Conservation (phyloP, 805 yeast species). For the Schizosaccharomyces octosporus region DNA sequence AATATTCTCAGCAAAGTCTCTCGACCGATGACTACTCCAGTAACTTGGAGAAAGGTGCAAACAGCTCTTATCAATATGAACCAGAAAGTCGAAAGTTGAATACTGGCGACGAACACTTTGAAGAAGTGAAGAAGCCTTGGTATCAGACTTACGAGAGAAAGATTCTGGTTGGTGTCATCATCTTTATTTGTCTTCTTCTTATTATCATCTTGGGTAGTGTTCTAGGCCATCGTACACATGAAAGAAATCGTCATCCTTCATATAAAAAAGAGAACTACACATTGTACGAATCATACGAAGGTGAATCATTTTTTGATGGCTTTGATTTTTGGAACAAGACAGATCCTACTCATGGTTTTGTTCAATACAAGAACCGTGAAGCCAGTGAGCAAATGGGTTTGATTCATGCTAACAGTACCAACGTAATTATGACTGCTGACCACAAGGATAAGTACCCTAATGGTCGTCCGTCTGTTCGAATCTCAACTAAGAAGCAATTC, state of each 20-base stretch:
- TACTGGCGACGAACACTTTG: neutral
- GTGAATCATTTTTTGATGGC: neutral
- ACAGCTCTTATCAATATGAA: too few relatives aligned
- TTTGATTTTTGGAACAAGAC: neutral
- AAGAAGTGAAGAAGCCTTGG: neutral
- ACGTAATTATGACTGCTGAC: neutral
- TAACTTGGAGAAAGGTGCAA: too few relatives aligned
- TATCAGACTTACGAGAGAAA: neutral
- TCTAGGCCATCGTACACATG: neutral
- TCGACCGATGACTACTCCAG: too few relatives aligned
- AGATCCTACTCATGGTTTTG: slow-evolving; percentile 3
- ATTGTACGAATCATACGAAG: neutral
- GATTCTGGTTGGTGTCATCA: neutral
- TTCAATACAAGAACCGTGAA: neutral
- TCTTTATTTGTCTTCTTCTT: neutral
- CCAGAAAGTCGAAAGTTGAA: neutral
- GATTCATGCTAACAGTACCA: neutral
- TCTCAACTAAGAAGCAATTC: neutral
- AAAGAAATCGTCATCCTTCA: neutral
- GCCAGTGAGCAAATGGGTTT: neutral
- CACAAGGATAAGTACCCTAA: neutral
- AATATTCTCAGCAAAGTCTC: too few relatives aligned
- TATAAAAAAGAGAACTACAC: neutral
- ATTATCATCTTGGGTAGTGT: neutral
- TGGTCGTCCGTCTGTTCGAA: slow-evolving; percentile 1